These are phyloP conservation scores for Mortierella sp. DNA, from an alignment of 371 early-diverging fungal species.

Conservation along the genomic window DNA sequence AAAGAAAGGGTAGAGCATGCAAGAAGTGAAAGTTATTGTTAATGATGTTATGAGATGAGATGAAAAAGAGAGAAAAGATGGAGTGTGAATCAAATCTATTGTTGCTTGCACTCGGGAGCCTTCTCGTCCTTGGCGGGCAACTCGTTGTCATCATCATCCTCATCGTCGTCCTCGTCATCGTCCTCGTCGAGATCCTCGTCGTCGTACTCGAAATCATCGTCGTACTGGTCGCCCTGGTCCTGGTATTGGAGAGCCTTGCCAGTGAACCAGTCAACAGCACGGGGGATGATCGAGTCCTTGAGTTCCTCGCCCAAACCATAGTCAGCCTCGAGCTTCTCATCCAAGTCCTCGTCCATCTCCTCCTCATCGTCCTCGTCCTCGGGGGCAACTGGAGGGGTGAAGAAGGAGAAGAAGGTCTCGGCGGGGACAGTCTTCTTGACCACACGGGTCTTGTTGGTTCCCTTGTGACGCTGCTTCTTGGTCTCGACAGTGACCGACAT, in stretches of 20 bases:
- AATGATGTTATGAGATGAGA: background rate
- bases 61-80: background rate
- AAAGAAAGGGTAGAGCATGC: slow-evolving; percentile 3
- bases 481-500: slow-evolving; percentile 90
- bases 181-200: slow-evolving; percentile 67
- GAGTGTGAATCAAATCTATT: slow-evolving; percentile 18
- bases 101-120: slow-evolving; percentile 72
- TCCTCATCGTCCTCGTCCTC: slow-evolving; percentile 78
- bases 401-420: slow-evolving; percentile 95
- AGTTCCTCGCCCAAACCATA: slow-evolving; percentile 96
- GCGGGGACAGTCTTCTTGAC: slow-evolving; percentile 94
- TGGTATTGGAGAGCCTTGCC: slow-evolving; percentile 92
- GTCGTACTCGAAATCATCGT: slow-evolving; percentile 67
- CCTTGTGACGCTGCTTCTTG: slow-evolving; percentile 97
- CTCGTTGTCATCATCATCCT: slow-evolving; percentile 70
- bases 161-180: slow-evolving; percentile 75
- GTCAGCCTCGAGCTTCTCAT: slow-evolving; percentile 88
- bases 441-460: slow-evolving; percentile 95
- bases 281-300: slow-evolving; percentile 95
- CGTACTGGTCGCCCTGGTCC: slow-evolving; percentile 76
- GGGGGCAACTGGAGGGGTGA: slow-evolving; percentile 83
- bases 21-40: background rate
- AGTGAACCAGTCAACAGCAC: slow-evolving; percentile 97
- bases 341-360: slow-evolving; percentile 79
- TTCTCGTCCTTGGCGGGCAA: slow-evolving; percentile 64